Evolutionary conservation across 768 basidiomycete genomes (phyloP).

Genomic region (Hygrocybe coccinea): DNA sequence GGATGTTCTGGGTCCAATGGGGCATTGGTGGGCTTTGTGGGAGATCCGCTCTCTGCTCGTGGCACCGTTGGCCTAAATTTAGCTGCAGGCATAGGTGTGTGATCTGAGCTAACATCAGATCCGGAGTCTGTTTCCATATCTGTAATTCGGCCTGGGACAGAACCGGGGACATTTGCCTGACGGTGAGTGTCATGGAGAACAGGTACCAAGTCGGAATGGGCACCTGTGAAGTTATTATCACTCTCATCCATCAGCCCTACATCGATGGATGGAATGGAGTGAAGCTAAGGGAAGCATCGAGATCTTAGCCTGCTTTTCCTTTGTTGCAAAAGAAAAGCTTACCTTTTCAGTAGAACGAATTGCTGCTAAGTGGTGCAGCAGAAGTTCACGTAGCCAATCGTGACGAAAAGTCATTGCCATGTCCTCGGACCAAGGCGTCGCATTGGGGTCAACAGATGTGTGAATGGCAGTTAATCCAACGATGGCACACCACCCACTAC

Average conservation of each 20-base stretch:
- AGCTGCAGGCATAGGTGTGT: neutral
- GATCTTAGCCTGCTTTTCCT: neutral
- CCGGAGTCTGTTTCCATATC: neutral
- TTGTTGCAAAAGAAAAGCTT: neutral
- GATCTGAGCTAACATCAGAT: neutral
- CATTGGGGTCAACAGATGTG: too few species aligned
- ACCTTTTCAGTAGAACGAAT: neutral
- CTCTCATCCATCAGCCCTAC: too few species aligned
- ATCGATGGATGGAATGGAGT: neutral
- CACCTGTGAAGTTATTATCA: too few species aligned
- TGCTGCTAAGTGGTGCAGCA: neutral
- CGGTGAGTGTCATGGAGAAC: neutral
- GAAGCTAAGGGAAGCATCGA: neutral
- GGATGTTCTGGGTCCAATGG: neutral
- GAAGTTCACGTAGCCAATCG: neutral
- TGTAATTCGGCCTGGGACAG: too few species aligned
- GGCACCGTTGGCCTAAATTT: slow-evolving; percentile 7
- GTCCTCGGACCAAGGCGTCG: slow-evolving; percentile 15
- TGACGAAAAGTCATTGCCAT: neutral
- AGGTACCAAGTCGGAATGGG: too few species aligned
- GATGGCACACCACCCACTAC: slow-evolving; percentile 19
- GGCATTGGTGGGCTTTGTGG: slow-evolving; percentile 6
- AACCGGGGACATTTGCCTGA: too few species aligned
- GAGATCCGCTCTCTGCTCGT: slow-evolving; percentile 9
- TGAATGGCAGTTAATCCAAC: slow-evolving; percentile 10